Base-by-base conservation (phyloP, 2,329 filamentous ascomycete species). In the Xylariaceae sp. region DNA sequence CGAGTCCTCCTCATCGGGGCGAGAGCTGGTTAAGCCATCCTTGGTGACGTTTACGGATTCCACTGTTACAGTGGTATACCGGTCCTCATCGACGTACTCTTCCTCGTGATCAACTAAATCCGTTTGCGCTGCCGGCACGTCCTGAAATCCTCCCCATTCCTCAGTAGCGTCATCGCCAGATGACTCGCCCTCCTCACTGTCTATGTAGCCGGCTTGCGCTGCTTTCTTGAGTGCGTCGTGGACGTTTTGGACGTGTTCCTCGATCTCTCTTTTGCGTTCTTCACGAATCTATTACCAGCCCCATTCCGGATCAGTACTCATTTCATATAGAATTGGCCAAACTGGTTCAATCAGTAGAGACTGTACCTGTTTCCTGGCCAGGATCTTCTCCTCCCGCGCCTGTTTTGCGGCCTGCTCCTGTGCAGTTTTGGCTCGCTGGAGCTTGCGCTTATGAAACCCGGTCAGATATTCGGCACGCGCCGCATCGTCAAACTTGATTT, bases 61-160 rank as follows among this genome's bases (percentile, higher is more conserved):
- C 1, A 98, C 81, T 0, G 87, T 96, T 17, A 98, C 92, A 1
- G 88, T 95, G 1, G 92, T 97, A 61, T 88, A 96, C 59, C 85
- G 85, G 62, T 96, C 90, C 61, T 97, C 92, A 61, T 98, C 92
- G 50, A 96, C 78, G 65, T 96, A 98, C 62, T 97, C 88, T 51
- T 90, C 88, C 60, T 95, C 85, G 51, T 87, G 81, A 58, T 94
- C 81, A 31, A 92, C 65, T 9, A 38, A 71, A 12, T 46, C 43
- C 27, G 72, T 60, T 9, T 45, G n/a, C n/a, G n/a, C 46, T 23
- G 61, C 63, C 13, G 65, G 63, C 24, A 60, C 50, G 32, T 83
- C 80, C 14, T 71, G 67, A 36, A 88, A 71, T 1, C 83, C 85
- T 36, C 70, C 70, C 79, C 83, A 88, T 52, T 80, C 67, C 2